Conservation (phyloP, 352 stramenopile species). For the Blastocystis sp. region DNA sequence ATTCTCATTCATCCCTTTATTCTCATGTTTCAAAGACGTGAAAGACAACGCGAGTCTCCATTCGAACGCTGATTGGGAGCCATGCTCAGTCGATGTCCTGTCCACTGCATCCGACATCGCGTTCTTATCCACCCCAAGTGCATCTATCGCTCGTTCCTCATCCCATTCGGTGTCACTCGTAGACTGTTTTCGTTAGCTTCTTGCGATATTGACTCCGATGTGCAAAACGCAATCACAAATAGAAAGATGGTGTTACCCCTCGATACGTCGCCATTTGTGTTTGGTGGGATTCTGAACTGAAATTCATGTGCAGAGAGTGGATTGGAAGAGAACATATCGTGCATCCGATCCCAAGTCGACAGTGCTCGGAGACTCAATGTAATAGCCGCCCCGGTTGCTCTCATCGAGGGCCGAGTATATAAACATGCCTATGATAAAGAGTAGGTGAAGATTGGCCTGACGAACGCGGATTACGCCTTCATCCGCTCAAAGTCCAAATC, state of each 20-base stretch:
- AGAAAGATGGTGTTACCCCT: slow-evolving; percentile 36
- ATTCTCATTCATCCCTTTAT: no score
- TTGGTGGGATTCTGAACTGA: not conserved
- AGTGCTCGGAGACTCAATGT: slow-evolving; percentile 51
- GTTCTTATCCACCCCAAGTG: not conserved
- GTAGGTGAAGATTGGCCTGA: slow-evolving; percentile 52
- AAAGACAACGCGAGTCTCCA: no score
- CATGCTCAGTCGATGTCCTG: not conserved
- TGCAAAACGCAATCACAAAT: not conserved
- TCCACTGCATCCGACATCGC: not conserved
- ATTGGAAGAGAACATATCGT: slow-evolving; percentile 13
- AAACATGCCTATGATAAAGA: not conserved
- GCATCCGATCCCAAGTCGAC: slow-evolving; percentile 50
- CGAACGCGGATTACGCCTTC: not conserved
- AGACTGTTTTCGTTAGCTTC: slow-evolving; percentile 27
- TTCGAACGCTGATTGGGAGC: no score
- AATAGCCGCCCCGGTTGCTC: slow-evolving; percentile 6
- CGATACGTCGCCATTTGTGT: slow-evolving; percentile 54
- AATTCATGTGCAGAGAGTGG: slow-evolving; percentile 12
- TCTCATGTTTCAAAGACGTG: no score
- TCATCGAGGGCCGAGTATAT: slow-evolving; percentile 19
- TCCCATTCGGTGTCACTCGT: not conserved
- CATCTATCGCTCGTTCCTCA: not conserved
- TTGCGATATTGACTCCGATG: slow-evolving; percentile 6
- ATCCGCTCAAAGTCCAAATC: not conserved